Evolutionary conservation across 805 yeast genomes (phyloP), one percentile per base, ranked within the genome.

Genomic region (Candida gorgasii): DNA sequence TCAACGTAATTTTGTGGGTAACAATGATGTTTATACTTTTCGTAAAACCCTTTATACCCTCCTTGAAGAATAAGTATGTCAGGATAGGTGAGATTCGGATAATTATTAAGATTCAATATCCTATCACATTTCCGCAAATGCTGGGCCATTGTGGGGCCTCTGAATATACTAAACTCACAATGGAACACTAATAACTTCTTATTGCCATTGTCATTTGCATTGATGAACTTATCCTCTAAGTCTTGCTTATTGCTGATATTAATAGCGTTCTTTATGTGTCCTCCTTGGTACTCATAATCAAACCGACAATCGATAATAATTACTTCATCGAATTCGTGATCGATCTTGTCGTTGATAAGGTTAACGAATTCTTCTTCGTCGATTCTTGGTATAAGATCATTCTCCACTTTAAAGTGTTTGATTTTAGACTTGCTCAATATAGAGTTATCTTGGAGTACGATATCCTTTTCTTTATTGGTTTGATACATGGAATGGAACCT

Each of bases 121-220:
- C 99, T 77, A 65, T 93, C 99, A 52, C 86, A 77, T 46, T 83
- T 83, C 47, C 99, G 72, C 43, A 93, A 73, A 59, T 89, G 89
- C 41, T 81, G 72, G 1, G 98, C 98, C 85, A 93, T 80, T 36
- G 84, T 69, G 4, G 99, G 99, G n/a, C 98, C 96, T 45, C 99
- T 74, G 58, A 84, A 88, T 5, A 95, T 80, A 28, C 95, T 84
- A 61, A 89, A 92, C 64, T 93, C 99, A 65, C 99, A 93, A 63
- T 93, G 97, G 69, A 93, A 92, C 8, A 93, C 73, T 5, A 92
- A 61, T 42, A 93, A 66, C 15, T 71, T 72, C 14, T 68, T 20
- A 13, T 32, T 26, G 2, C 33, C n/a, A 9, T 17, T 24, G 6
- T 37, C n/a, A 52, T 50, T 16, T 52, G 52, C 17, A 75, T 45